A percentile compares a stretch with the other conserved stretches of the same genome.
Conservation (phyloP, 2,329 filamentous ascomycete species). For the Whalleya microplaca region DNA sequence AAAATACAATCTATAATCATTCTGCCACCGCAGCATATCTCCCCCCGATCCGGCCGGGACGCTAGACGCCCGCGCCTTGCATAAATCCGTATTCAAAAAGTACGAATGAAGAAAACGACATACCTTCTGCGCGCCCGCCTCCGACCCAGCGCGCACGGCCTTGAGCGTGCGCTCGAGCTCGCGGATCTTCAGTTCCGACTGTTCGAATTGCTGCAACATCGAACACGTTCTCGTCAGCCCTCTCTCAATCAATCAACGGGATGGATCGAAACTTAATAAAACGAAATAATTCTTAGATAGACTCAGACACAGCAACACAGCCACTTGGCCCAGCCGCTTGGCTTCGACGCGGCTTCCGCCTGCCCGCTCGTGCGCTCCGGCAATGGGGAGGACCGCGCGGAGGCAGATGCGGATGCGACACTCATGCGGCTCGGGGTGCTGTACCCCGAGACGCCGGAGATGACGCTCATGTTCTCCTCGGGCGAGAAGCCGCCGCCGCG, state of each 20-base stretch:
- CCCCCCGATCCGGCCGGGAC: not conserved
- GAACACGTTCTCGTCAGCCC: slow-evolving; percentile 26
- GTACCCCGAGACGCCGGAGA: slow-evolving; percentile 2
- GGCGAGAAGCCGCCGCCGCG: slow-evolving; percentile 4
- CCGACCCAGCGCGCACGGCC: slow-evolving; percentile 53
- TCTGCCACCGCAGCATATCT: not conserved
- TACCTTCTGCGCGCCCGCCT: slow-evolving; percentile 57
- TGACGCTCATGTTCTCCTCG: not conserved
- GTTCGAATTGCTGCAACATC: slow-evolving; percentile 57
- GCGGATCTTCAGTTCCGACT: slow-evolving; percentile 59
- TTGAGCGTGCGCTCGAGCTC: slow-evolving; percentile 61
- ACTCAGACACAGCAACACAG: not conserved
- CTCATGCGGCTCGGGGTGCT: slow-evolving; percentile 7
- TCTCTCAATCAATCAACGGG: not conserved
- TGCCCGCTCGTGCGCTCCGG: not conserved
- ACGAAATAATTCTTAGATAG: not conserved
- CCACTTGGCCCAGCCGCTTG: slow-evolving; percentile 23
- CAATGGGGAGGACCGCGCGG: not conserved
- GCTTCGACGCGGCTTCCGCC: slow-evolving; percentile 1
- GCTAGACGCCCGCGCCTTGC: not conserved
- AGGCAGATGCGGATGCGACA: slow-evolving; percentile 1
- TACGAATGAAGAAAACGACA: slow-evolving; percentile 32
- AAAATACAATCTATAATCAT: slow-evolving; percentile 6
- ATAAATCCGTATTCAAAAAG: slow-evolving; percentile 2
- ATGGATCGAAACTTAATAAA: not conserved